Evolutionary conservation across 257 asterid species (phyloP).

Genomic region (Handroanthus guayacan): DNA sequence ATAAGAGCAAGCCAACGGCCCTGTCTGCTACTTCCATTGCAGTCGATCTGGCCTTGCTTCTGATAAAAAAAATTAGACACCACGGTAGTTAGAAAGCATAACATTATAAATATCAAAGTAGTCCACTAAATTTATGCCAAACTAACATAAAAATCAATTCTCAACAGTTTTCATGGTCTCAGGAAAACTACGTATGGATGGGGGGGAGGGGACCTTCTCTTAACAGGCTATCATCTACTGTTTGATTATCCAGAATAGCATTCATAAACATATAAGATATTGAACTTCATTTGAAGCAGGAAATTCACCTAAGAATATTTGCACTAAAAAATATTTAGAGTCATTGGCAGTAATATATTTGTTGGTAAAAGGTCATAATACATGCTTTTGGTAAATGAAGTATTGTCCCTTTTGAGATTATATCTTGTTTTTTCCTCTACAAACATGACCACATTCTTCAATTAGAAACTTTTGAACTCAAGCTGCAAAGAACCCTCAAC

Average conservation of each 20-base stretch:
- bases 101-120: background rate
- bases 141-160: background rate
- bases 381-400: background rate
- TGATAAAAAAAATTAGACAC: conserved; percentile 19
- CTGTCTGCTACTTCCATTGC: conserved; percentile 81
- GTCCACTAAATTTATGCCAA: background rate
- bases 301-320: no score
- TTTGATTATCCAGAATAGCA: no score
- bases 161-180: background rate
- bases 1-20: conserved; percentile 75
- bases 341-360: background rate
- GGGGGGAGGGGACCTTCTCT: background rate
- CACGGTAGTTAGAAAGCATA: background rate
- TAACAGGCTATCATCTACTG: background rate
- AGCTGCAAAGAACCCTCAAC: background rate
- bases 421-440: background rate
- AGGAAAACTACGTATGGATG: no score
- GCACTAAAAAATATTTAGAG: background rate
- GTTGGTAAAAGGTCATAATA: background rate
- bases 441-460: background rate
- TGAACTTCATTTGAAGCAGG: background rate
- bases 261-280: background rate
- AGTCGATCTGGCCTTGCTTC: conserved; percentile 23
- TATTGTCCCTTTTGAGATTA: background rate
- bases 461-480: background rate